Evolutionary conservation across 352 stramenopile genomes (phyloP), one percentile per base, ranked within the genome.

Genomic region (Phytophthora citrophthora): DNA sequence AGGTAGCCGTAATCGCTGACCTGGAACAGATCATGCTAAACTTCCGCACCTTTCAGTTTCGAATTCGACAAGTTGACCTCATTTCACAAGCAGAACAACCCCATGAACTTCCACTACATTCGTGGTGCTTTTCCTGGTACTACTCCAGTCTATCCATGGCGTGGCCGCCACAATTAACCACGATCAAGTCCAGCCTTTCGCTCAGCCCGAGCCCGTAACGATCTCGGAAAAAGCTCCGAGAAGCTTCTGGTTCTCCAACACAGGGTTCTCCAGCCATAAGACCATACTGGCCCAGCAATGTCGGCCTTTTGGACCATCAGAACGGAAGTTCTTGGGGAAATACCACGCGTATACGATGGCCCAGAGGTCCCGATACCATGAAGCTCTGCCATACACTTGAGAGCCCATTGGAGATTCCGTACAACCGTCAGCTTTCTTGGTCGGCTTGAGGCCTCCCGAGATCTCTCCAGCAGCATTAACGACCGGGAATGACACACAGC

Each of bases 291-390:
- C n/a, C n/a, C n/a, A n/a, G n/a, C n/a, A n/a, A n/a, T n/a, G n/a
- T n/a, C n/a, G n/a, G n/a, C n/a, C n/a, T n/a, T n/a, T n/a, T n/a
- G n/a, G n/a, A n/a, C n/a, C n/a, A n/a, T n/a, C n/a, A n/a, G n/a
- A n/a, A 32, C 52, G 40, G 24, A 54, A 40, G 23, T 34, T 29
- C 31, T 62, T 62, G 0, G 54, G 54, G 12, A 62, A 54, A 26
- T 62, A 62, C 54, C 54, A 62, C 13, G 43, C 18, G n/a, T 54
- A 62, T 43, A 62, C 43, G 5, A 63, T 55, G n/a, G 45, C 36
- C 48, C 48, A 46, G 6, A 12, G 31, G 32, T 24, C 54, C 13
- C 18, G 43, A 16, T 63, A 45, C 53, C 49, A 54, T 11, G n/a
- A 27, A 2, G 53, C n/a, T 50, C 61, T 39, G 1, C 61, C 54